These are phyloP conservation scores for Claviceps africana DNA, from an alignment of 2,329 filamentous ascomycete species.

Conservation along the genomic window DNA sequence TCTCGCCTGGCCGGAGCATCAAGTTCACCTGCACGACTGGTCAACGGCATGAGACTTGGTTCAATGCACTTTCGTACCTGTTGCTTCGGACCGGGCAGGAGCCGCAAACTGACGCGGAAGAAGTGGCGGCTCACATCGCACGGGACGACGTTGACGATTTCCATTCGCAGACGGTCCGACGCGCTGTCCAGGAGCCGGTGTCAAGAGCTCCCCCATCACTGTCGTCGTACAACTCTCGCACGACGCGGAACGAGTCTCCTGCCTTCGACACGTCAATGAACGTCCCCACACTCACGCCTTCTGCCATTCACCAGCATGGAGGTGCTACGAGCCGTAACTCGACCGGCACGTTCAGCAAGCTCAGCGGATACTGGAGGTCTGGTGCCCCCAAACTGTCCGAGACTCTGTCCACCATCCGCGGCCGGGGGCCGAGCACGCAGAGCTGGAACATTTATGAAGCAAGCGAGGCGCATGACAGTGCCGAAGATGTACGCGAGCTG, in stretches of 20 bases:
- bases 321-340: conserved; percentile 16
- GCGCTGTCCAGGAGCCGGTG: conserved; percentile 23
- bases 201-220: conserved; percentile 49
- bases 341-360: conserved; percentile 37
- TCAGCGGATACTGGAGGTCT: conserved; percentile 47
- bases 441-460: conserved; percentile 43
- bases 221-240: conserved; percentile 68
- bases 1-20: conserved; percentile 76
- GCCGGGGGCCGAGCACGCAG: conserved; percentile 32
- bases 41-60: conserved; percentile 95
- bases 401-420: conserved; percentile 39
- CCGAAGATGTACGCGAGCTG: conserved; percentile 67
- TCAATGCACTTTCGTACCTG: conserved; percentile 89
- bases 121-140: conserved; percentile 41
- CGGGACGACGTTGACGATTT: conserved; percentile 62
- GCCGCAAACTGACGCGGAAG: conserved; percentile 47
- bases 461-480: conserved; percentile 56
- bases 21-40: conserved; percentile 92
- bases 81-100: conserved; percentile 61
- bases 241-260: conserved; percentile 52
- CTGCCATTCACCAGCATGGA: conserved; percentile 24
- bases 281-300: conserved; percentile 43
- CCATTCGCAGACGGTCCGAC: conserved; percentile 47
- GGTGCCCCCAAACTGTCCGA: conserved; percentile 29
- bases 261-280: conserved; percentile 33